Conservation (phyloP, 306 rosid species). For the Dryas drummondii region DNA sequence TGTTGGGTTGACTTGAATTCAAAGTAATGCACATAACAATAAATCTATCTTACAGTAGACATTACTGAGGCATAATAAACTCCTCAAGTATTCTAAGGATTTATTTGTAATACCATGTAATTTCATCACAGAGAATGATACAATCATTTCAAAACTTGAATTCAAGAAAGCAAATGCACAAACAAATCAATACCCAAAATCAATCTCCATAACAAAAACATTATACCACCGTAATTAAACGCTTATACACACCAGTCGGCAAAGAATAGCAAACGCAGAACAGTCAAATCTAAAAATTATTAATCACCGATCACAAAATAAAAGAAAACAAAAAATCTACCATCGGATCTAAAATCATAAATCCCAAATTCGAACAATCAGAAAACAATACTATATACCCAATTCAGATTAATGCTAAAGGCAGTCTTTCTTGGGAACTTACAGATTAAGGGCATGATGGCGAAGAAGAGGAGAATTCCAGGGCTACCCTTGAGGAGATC, state of each 20-base stretch:
- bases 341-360: not conserved
- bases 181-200: not conserved
- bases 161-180: too few relatives aligned
- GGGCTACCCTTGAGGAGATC: conserved; percentile 76
- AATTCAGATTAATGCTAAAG: not conserved
- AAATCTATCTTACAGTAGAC: not conserved
- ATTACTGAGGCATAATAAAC: not conserved
- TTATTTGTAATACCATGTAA: not conserved
- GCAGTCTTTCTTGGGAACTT: conserved; percentile 8
- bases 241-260: not conserved
- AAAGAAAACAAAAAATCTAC: not conserved
- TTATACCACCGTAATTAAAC: not conserved
- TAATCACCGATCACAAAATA: not conserved
- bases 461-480: conserved; percentile 64
- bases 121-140: not conserved
- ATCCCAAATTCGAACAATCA: not conserved
- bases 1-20: not conserved
- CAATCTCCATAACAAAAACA: not conserved
- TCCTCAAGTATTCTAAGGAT: not conserved
- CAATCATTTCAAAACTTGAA: not conserved
- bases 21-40: not conserved
- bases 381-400: not conserved
- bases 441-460: conserved; percentile 81
- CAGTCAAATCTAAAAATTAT: not conserved
- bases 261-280: not conserved